Evolutionary conservation across 2,329 filamentous ascomycete genomes (phyloP), one percentile per base, ranked within the genome.

Genomic region (Sclerotinia trifoliorum): DNA sequence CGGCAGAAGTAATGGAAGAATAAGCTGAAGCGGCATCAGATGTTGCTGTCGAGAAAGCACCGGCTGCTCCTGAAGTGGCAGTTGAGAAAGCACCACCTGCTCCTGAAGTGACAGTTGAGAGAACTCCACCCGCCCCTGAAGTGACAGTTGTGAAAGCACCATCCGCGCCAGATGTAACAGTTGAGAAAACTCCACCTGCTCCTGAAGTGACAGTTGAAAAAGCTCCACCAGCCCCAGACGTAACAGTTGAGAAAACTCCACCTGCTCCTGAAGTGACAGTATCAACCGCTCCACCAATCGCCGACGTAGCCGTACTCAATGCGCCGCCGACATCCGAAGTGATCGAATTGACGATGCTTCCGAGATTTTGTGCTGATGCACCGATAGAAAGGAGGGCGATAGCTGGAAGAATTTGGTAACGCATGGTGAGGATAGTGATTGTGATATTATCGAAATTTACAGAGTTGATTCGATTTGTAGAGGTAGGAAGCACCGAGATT

Each of bases 361-460:
- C 66, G 3, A 57, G 8, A 49, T 56, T 17, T 39, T 66, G 42
- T n/a, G 58, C 55, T 6, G 58, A 55, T 5, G 24, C 54, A 24
- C 49, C 54, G 32, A 65, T 13, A 21, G 60, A 55, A 21, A 68
- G 32, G 60, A 68, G 66, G 21, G 44, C 61, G 52, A 68, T 39
- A 19, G 57, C 29, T 26, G 60, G 66, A 26, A 68, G 60, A 44
- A 65, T 19, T 68, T 68, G 60, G 44, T 57, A 56, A 65, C 60
- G 66, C 66, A 68, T 68, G 32, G 39, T 52, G 58, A 68, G 13
- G 35, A 42, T 46, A 39, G 48, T 48, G 24, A 21, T 39, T 15
- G n/a, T 19, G 15, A 11, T 26, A 5, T 24, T 61, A 35, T 67
- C 21, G 56, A 15, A 21, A 24, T 42, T 54, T 13, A 17, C 51